Evolutionary conservation across 1,139 yeast species (phyloP), one percentile per base, ranked within the genome.

Genomic region (Kluyveromyces sp.): DNA sequence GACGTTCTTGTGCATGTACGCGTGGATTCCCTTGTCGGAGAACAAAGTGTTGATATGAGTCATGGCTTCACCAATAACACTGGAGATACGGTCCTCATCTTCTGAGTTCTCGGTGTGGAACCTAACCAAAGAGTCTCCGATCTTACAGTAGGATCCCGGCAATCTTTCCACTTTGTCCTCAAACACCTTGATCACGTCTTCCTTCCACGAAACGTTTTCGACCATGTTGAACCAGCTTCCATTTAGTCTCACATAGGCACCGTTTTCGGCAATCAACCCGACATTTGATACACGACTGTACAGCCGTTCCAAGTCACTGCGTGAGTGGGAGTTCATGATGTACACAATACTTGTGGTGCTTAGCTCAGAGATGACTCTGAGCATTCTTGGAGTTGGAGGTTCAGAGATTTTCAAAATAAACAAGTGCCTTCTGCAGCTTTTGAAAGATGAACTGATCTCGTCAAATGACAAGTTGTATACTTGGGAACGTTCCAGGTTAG

Each of bases 201-300:
- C 63, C 30, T 67, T 61, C 49, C 73, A 65, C 44, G 74, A 77
- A 2, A 63, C 60, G 45, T 74, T 74, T 45, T 79, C 78, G 18
- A 77, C 76, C 36, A 85, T 68, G 2, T 84, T 72, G 30, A 77
- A 65, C 96, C 96, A 89, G 13, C 68, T 66, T 12, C 60, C 58
- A 9, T 59, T 54, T 20, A 82, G 57, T 56, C 75, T 79, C 26
- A 83, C 74, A 48, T 66, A 69, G 0, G 88, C 94, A 32, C 97
- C 97, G 58, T 83, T 81, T 62, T 89, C 97, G 1, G 96, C 95
- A 51, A 89, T 79, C 42, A 89, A 68, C 0, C 97, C 97, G 30
- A 89, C 60, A 35, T 75, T 76, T 1, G 83, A 78, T 11, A 79
- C 74, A 48, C 88, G 74, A 32, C 82, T 71, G 64, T 81, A 88